Evolutionary conservation across 2,329 filamentous ascomycete species (phyloP), one percentile per base, ranked within the genome.

Genomic region (Stachybotrys echinatus): DNA sequence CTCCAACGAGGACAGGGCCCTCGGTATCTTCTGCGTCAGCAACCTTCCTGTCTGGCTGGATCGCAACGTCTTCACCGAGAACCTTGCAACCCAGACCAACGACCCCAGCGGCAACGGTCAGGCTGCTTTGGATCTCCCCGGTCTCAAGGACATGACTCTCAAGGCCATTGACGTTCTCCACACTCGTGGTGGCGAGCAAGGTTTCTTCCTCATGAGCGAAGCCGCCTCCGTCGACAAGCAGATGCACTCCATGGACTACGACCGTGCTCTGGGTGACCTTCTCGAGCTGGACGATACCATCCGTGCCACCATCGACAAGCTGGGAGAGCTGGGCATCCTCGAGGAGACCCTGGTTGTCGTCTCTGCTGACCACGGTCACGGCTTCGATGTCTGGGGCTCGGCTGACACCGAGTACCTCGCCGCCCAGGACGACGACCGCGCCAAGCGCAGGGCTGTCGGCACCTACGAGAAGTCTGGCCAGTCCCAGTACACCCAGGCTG

Each of bases 161-260:
- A 95, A 95, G 74, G 89, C 89, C 21, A 80, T 94, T 46, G 88
- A 92, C 52, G 83, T 92, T 48, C 80, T 94, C n/a, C 72, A 86
- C 65, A 75, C 75, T 38, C 77, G 81, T 51, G 82, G 84, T 23
- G 78, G 79, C 31, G 77, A 86, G 51, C 79, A 88, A 52, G 89
- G 89, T 6, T 95, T 87, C 79, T 90, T 94, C 76, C 77, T 95
- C 62, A 94, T 95, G 89, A 84, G 84, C 12, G 89, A 95, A 68
- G 89, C 86, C 22, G 89, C 89, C 17, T 89, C 84, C 2, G 88
- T 95, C 58, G 89, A 94, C 72, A 95, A 95, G 77, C 86, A 89
- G 77, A 94, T 95, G 89, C 89, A 95, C 71, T 67, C 74, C 2
- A 79, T 94, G 19, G 89, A 94, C 72, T 94, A 94, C 65, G 88